Conservation (phyloP, 495 filamentous ascomycete species). For the Xylaria acuta region DNA sequence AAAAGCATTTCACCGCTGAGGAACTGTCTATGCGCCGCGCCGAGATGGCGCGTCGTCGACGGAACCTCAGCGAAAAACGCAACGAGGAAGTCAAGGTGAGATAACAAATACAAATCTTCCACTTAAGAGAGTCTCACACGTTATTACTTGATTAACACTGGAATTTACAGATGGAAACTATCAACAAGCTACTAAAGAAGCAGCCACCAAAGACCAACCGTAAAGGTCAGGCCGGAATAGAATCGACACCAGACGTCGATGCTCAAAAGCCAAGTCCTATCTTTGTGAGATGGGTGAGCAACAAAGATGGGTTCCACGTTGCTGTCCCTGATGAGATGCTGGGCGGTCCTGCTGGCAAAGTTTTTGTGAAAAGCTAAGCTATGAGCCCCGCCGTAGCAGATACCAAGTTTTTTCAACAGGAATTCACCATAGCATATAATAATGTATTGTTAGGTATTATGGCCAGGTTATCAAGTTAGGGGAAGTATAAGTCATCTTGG, state of each 20-base stretch:
- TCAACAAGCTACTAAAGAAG: slow-evolving; percentile 95
- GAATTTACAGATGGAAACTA: slow-evolving; percentile 83
- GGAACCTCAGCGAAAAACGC: slow-evolving; percentile 97
- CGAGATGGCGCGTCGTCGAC: slow-evolving; percentile 93
- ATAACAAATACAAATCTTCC: neutral
- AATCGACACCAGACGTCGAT: slow-evolving; percentile 61
- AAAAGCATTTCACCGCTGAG: slow-evolving; percentile 91
- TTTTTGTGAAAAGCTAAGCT: slow-evolving; percentile 51
- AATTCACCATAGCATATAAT: neutral
- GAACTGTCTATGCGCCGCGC: slow-evolving; percentile 93
- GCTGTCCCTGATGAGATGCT: slow-evolving; percentile 87
- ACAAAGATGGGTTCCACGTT: slow-evolving; percentile 67
- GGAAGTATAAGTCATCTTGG: neutral
- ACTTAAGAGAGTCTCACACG: neutral
- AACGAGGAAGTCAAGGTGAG: slow-evolving; percentile 97
- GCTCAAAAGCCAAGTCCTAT: slow-evolving; percentile 65
- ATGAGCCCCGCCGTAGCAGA: neutral
- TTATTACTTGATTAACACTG: slow-evolving; percentile 20
- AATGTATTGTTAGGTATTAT: neutral
- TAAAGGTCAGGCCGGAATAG: slow-evolving; percentile 53
- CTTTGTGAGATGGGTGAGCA: slow-evolving; percentile 82
- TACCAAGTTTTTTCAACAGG: neutral
- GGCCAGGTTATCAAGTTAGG: neutral
- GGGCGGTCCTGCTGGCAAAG: slow-evolving; percentile 66
- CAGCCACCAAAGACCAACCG: slow-evolving; percentile 86